Evolutionary conservation across 78 protist genomes (phyloP).

Genomic region (Guillardia theta): DNA sequence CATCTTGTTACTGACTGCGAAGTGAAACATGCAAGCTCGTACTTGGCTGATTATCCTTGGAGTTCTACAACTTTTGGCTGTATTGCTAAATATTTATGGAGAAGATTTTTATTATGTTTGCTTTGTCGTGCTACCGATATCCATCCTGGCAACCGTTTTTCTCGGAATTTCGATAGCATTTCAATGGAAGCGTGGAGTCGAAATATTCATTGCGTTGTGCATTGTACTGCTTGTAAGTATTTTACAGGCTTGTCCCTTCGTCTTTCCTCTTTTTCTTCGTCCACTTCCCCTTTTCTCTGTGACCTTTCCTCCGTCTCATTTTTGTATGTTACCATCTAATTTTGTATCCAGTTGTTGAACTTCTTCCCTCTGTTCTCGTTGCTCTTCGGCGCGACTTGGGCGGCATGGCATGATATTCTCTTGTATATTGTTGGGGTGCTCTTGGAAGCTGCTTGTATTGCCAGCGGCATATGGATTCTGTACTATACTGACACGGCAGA

Average conservation of each 20-base stretch:
- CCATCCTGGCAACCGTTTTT: background rate
- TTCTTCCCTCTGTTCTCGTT: background rate
- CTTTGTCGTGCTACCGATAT: background rate
- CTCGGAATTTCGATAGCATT: background rate
- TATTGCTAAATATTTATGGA: too few species aligned
- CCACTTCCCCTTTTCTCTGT: background rate
- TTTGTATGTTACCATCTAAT: background rate
- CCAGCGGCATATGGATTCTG: background rate
- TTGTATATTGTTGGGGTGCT: background rate
- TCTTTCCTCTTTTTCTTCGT: background rate
- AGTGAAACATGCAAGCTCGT: too few species aligned
- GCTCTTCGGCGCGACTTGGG: background rate
- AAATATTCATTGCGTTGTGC: background rate
- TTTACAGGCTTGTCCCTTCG: background rate
- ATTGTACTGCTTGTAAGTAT: background rate
- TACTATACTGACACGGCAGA: background rate
- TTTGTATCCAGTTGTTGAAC: background rate
- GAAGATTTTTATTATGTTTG: too few species aligned
- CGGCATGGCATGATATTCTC: background rate
- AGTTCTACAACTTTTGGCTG: too few species aligned
- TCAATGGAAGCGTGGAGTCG: constrained; percentile 7
- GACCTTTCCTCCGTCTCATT: too few species aligned
- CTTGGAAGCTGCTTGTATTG: background rate
- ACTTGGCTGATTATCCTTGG: too few species aligned
- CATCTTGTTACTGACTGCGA: too few species aligned